A percentile compares a stretch with the other conserved stretches of the same genome.
Evolutionary conservation across 192 early-diverging fungal species (phyloP).

Genomic region (Entophlyctis helioformis): DNA sequence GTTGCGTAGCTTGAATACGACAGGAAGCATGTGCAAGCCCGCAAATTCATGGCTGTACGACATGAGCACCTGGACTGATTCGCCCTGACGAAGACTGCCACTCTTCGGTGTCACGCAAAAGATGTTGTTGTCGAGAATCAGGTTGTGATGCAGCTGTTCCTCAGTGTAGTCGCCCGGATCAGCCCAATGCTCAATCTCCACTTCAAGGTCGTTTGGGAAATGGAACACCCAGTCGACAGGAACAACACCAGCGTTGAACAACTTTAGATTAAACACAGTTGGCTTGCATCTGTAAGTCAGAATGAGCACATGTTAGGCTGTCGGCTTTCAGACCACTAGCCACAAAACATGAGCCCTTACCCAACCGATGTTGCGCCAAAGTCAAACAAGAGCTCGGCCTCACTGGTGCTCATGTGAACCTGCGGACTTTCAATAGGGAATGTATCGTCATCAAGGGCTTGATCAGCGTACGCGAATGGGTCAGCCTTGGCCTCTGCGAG

Average conservation of each 20-base stretch:
- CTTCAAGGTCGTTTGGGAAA: conserved; percentile 43
- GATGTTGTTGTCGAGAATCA: conserved; percentile 39
- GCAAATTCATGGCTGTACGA: conserved; percentile 39
- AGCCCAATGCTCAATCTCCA: conserved; percentile 46
- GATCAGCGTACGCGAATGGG: no score
- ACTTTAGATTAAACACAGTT: conserved; percentile 21
- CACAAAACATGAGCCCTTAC: not conserved
- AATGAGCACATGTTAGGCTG: not conserved
- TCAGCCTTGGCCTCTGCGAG: conserved; percentile 8
- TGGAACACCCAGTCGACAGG: conserved; percentile 42
- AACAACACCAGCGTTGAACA: conserved; percentile 42
- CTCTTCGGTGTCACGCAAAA: conserved; percentile 36
- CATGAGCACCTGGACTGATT: conserved; percentile 27
- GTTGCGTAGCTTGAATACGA: conserved; percentile 39
- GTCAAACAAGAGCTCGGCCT: conserved; percentile 29
- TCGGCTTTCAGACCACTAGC: not conserved
- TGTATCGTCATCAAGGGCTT: no score
- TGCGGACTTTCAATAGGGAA: not conserved
- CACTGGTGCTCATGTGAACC: not conserved
- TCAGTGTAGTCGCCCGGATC: conserved; percentile 42
- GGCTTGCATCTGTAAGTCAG: conserved; percentile 9
- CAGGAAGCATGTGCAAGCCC: conserved; percentile 35
- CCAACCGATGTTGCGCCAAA: conserved; percentile 37
- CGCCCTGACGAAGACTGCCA: conserved; percentile 29
- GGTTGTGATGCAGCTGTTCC: conserved; percentile 35